Percentiles rank a stretch among this genome's conserved stretches.
Evolutionary conservation across 2,329 filamentous ascomycete genomes (phyloP).

Genomic region (Arthroderma sp.): DNA sequence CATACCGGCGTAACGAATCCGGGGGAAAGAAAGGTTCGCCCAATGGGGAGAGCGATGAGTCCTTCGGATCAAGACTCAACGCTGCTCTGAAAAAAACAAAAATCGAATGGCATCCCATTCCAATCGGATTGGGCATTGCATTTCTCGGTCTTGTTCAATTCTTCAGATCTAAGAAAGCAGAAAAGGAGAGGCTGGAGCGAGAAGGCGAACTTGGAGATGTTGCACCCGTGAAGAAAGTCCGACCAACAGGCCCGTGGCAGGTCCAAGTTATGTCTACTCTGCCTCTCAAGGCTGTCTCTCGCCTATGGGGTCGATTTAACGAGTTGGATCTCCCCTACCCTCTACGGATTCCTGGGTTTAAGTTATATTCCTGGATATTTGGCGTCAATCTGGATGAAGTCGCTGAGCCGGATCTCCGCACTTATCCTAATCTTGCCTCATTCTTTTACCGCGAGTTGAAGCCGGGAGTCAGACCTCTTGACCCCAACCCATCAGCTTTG

Average conservation of each 20-base stretch:
- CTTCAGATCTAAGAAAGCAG: slow-evolving; percentile 53
- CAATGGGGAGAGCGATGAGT: slow-evolving; percentile 31
- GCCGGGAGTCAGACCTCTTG: slow-evolving; percentile 71
- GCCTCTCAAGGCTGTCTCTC: slow-evolving; percentile 77
- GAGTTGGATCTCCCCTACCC: slow-evolving; percentile 79
- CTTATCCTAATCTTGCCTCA: slow-evolving; percentile 81
- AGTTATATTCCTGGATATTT: slow-evolving; percentile 79
- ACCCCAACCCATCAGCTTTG: slow-evolving; percentile 65
- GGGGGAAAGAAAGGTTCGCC: slow-evolving; percentile 24
- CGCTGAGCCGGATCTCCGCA: slow-evolving; percentile 72
- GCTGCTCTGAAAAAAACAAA: slow-evolving; percentile 50
- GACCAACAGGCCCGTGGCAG: slow-evolving; percentile 80
- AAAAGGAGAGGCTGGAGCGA: slow-evolving; percentile 37
- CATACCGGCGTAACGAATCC: slow-evolving; percentile 26
- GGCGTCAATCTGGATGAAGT: slow-evolving; percentile 85
- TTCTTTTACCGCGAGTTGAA: slow-evolving; percentile 97
- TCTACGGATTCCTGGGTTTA: slow-evolving; percentile 77
- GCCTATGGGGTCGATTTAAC: slow-evolving; percentile 84
- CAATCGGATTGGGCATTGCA: slow-evolving; percentile 69
- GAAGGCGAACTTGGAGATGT: slow-evolving; percentile 31
- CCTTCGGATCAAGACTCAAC: slow-evolving; percentile 45
- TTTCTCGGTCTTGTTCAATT: slow-evolving; percentile 75
- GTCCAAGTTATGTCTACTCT: slow-evolving; percentile 89
- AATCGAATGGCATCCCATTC: slow-evolving; percentile 82
- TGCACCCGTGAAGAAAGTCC: slow-evolving; percentile 47